Conservation (phyloP, 495 filamentous ascomycete genomes). For the Aspergillus hancockii region DNA sequence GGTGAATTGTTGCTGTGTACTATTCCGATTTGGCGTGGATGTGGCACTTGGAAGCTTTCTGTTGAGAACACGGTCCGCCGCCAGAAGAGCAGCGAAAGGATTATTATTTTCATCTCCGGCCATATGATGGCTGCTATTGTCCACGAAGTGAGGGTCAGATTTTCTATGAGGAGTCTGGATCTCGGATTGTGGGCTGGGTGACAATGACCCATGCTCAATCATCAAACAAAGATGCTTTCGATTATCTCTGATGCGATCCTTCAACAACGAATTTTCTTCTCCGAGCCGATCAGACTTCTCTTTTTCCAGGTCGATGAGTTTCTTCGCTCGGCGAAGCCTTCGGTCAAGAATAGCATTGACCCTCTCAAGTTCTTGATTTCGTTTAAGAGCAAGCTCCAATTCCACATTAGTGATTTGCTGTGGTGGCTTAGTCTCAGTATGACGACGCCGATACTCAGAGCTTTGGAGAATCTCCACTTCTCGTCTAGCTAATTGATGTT, state of each 20-base stretch:
- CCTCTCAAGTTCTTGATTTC: constrained; percentile 60
- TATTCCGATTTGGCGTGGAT: constrained; percentile 55
- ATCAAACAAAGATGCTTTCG: constrained; percentile 77
- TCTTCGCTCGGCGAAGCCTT: constrained; percentile 70
- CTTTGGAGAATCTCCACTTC: constrained; percentile 87
- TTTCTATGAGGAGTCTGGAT: constrained; percentile 47
- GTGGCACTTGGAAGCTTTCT: constrained; percentile 70
- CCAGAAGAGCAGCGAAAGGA: constrained; percentile 74
- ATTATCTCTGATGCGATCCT: constrained; percentile 83
- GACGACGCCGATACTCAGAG: constrained; percentile 44
- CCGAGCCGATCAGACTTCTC: constrained; percentile 45
- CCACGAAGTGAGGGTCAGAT: constrained; percentile 49
- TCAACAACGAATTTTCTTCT: constrained; percentile 74
- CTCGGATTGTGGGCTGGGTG: constrained; percentile 44
- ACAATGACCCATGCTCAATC: constrained; percentile 53
- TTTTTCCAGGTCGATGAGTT: constrained; percentile 70
- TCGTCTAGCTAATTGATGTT: constrained; percentile 86
- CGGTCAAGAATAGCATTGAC: constrained; percentile 64
- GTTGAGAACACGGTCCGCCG: constrained; percentile 72
- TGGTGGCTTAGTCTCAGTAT: constrained; percentile 37
- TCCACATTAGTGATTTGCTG: constrained; percentile 37
- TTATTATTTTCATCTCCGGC: constrained; percentile 47
- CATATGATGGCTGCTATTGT: constrained; percentile 36
- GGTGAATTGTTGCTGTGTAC: constrained; percentile 47
- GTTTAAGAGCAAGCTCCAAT: constrained; percentile 44